These are phyloP conservation scores for Rhinocladiella mackenziei DNA, from an alignment of 2,329 filamentous ascomycete genomes.

Conservation along the genomic window DNA sequence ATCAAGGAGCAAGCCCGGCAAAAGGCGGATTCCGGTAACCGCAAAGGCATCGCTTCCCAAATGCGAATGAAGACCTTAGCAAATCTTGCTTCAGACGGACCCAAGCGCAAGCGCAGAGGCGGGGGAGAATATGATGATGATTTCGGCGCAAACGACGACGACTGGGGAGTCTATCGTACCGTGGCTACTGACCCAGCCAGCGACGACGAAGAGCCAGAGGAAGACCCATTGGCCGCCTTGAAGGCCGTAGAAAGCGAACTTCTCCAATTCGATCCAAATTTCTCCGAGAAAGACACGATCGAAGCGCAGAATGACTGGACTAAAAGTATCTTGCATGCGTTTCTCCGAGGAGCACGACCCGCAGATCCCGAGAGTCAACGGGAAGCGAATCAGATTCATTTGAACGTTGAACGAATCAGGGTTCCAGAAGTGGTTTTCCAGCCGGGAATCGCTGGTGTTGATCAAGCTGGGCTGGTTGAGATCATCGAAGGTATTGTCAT, in stretches of 20 bases:
- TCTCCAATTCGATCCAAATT: conserved; percentile 78
- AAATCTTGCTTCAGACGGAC: conserved; percentile 86
- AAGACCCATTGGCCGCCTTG: conserved; percentile 72
- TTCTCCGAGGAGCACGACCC: conserved; percentile 79
- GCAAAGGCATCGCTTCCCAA: conserved; percentile 92
- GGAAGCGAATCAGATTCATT: conserved; percentile 81
- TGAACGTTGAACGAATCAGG: conserved; percentile 94
- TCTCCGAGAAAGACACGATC: conserved; percentile 86
- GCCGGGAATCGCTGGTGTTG: conserved; percentile 82
- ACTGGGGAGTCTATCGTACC: conserved; percentile 95
- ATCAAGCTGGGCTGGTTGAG: conserved; percentile 90
- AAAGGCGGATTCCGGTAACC: conserved; percentile 91
- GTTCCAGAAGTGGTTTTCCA: conserved; percentile 93
- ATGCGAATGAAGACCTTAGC: conserved; percentile 98
- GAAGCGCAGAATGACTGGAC: conserved; percentile 95
- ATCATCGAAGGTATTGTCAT: conserved; percentile 86
- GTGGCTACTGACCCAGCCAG: conserved; percentile 75
- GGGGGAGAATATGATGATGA: conserved; percentile 87
- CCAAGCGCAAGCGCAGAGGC: conserved; percentile 75
- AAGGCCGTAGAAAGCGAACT: conserved; percentile 78
- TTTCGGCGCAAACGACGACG: conserved; percentile 94
- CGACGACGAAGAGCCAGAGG: conserved; percentile 86
- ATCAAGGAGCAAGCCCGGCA: conserved; percentile 92
- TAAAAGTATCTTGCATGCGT: conserved; percentile 84
- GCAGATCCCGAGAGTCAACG: conserved; percentile 76